A percentile compares a stretch with the other conserved stretches of the same genome.
These are phyloP conservation scores for Myrica gale DNA, from an alignment of 306 rosid species.

Conservation along the genomic window DNA sequence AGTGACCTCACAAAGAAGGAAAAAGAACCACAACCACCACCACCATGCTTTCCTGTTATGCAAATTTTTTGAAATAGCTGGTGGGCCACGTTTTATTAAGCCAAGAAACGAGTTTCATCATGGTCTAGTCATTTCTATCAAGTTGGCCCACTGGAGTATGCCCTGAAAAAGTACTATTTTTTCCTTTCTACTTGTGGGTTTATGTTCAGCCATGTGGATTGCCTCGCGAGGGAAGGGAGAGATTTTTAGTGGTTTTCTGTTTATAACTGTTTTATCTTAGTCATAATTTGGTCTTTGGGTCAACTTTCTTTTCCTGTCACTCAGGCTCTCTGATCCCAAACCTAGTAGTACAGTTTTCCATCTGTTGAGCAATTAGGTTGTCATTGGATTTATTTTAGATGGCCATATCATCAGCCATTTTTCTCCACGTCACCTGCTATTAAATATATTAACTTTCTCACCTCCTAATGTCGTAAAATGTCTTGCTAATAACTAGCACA, in stretches of 20 bases:
- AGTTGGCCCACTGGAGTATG: background rate
- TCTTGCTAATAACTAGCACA: slow-evolving; percentile 11
- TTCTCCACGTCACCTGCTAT: background rate
- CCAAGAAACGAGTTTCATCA: background rate
- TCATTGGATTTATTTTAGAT: background rate
- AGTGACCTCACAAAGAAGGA: too few relatives aligned
- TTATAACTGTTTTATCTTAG: too few relatives aligned
- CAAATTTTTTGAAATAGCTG: too few relatives aligned
- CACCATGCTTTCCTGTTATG: too few relatives aligned
- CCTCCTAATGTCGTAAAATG: slow-evolving; percentile 6
- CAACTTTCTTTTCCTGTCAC: background rate
- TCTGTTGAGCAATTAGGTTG: background rate
- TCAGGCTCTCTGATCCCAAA: background rate
- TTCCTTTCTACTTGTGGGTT: background rate
- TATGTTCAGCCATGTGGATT: background rate
- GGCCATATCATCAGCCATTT: background rate
- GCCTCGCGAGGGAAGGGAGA: background rate
- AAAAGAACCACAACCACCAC: too few relatives aligned
- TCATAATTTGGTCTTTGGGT: background rate
- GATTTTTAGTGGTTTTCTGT: too few relatives aligned
- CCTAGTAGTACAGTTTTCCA: background rate
- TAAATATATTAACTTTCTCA: background rate
- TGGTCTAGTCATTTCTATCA: background rate
- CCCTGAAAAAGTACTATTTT: background rate
- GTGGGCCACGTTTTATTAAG: too few relatives aligned